Evolutionary conservation across 768 basidiomycete species (phyloP), one percentile per base, ranked within the genome.

Genomic region (Podaxis sp.): DNA sequence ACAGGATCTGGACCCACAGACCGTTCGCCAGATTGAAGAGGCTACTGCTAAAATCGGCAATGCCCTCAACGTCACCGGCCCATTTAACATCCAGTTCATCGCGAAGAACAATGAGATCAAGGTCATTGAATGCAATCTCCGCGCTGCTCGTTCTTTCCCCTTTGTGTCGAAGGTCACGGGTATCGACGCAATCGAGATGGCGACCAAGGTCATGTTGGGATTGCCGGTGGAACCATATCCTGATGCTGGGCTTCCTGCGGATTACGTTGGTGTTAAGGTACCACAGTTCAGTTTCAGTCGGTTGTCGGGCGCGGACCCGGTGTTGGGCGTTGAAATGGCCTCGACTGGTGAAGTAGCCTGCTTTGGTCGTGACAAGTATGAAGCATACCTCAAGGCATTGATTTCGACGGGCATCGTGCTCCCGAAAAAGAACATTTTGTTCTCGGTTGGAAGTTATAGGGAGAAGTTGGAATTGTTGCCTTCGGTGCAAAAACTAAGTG

Each of bases 91-190:
- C 72, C 96, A 99, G 80, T 98, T 99, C 79, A 98, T 99, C 69
- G 96, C 96, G 56, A 99, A 99, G 85, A 92, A 99, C 79, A 99
- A 98, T 79, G 96, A 98, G 76, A 99, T 99, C 83, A 99, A 99
- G 83, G 96, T 99, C 69, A 99, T 99, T 74, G 96, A 99, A 75
- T 99, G 96, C 78, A 99, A 99, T 77, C 80, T 99, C 38, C 93
- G 96, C 61, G 97, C 97, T 0, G 96, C 96, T 24, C 87, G 96
- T 65, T 98, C 96, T 0, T 98, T 96, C 87, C 96, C 96, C 46
- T 99, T 99, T 80, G 96, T 99, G 26, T 97, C 95, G 7, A 99
- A 99, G 76, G 95, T 97, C 64, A 98, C 97, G 7, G 95, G 95
- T 38, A 84, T 98, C 68, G 96, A 99, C 72, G 96, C 96, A 3